These are phyloP conservation scores for Brassica rapa DNA, from an alignment of 345 rosid species.

Conservation along the genomic window DNA sequence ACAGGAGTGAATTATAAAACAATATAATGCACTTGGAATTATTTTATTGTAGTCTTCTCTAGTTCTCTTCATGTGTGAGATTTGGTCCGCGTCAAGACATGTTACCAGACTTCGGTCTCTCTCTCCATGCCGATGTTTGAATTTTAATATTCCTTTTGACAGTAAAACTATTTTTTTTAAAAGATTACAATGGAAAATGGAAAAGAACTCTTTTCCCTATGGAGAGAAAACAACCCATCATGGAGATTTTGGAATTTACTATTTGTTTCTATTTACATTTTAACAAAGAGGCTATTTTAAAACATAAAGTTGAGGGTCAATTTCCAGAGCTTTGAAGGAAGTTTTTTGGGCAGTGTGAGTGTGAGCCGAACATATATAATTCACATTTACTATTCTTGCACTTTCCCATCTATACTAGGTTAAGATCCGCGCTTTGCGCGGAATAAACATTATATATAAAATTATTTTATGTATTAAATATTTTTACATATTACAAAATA, in stretches of 20 bases:
- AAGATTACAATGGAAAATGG: not conserved
- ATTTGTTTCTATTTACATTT: slow-evolving; percentile 38
- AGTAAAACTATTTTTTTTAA: slow-evolving; percentile 5
- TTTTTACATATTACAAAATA: too few relatives aligned
- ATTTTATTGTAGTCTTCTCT: slow-evolving; percentile 27
- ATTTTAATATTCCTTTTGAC: slow-evolving; percentile 35
- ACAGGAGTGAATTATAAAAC: not conserved
- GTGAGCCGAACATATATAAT: slow-evolving; percentile 16
- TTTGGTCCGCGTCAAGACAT: slow-evolving; percentile 35
- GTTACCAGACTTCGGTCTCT: slow-evolving; percentile 33
- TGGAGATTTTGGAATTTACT: slow-evolving; percentile 42
- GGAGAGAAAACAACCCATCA: slow-evolving; percentile 43
- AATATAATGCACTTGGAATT: slow-evolving; percentile 24
- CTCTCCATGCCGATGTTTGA: slow-evolving; percentile 35
- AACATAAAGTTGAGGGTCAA: slow-evolving; percentile 7
- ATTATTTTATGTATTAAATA: too few relatives aligned
- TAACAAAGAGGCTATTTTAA: not conserved
- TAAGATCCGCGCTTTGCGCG: too few relatives aligned
- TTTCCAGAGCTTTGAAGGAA: slow-evolving; percentile 39
- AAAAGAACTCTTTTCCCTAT: slow-evolving; percentile 35
- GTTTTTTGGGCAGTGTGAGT: slow-evolving; percentile 45
- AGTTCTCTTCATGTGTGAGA: slow-evolving; percentile 20
- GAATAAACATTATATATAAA: too few relatives aligned
- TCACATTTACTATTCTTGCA: slow-evolving; percentile 32
- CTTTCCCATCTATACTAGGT: slow-evolving; percentile 10